Percentiles rank a stretch among this genome's conserved stretches.
Evolutionary conservation across 805 yeast species (phyloP).

Genomic region (Saccharomycopsis capsularis): DNA sequence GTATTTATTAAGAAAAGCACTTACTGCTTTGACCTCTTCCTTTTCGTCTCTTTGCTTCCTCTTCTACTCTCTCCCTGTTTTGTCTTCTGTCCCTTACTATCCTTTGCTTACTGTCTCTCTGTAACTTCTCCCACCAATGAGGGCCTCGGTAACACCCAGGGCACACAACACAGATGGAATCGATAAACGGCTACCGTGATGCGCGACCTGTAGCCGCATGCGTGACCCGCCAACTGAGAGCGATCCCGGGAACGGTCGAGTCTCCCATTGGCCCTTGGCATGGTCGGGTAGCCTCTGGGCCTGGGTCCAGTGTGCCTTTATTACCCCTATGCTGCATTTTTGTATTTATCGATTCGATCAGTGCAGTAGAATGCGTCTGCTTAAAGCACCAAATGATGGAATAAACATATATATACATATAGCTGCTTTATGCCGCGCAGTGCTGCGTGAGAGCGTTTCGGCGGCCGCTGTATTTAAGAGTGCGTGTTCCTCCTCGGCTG

Average conservation of each 20-base stretch:
- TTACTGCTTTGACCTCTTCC: too few relatives aligned
- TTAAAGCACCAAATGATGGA: background rate
- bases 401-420: background rate
- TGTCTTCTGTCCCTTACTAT: background rate
- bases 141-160: too few relatives aligned
- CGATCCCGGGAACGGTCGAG: background rate
- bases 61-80: background rate
- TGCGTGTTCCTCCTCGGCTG: background rate
- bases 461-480: background rate
- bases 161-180: too few relatives aligned
- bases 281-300: background rate
- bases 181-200: background rate
- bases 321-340: background rate
- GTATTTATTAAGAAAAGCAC: too few relatives aligned
- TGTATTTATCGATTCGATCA: conserved; percentile 7
- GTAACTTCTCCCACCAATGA: background rate
- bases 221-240: background rate
- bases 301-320: background rate
- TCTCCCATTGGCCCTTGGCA: background rate
- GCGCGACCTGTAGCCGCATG: background rate
- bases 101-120: background rate
- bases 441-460: background rate
- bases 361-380: conserved; percentile 6
- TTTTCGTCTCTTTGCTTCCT: background rate
- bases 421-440: background rate